Evolutionary conservation across 306 rosid species (phyloP), one percentile per base, ranked within the genome.

Genomic region (Medicago lupulina): DNA sequence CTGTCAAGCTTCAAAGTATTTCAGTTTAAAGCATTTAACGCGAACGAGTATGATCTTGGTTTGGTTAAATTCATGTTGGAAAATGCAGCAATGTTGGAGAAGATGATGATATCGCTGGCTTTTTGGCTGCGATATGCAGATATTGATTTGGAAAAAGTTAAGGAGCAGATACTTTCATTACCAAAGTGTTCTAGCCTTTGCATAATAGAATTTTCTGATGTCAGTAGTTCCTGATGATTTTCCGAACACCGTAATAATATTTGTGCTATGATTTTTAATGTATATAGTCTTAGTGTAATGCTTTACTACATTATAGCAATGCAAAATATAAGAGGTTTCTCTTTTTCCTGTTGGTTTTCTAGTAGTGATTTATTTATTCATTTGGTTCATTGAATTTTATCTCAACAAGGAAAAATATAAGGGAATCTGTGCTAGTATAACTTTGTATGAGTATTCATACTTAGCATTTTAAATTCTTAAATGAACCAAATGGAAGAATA

Each of bases 151-250:
- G 87, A 76, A 15, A 73, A 76, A 21, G 80, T 80, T 16, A 76
- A 80, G 78, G 66, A 73, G 39, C 61, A 68, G 59, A 67, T 84
- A 15, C 75, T 73, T 14, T 77, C 83, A 25, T 67, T 80, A 25
- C 80, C 87, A 1, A 80, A 73, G 77, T 9, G 82, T 67, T 84
- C 84, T 8, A 71, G 6, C n/a, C 59, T 9, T 72, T 78, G 76
- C 40, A 19, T 4, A 17, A 51, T 76, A 49, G 65, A 66, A 19
- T 15, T 76, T 76, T 67, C 84, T 28, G 54, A 79, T 46, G 61
- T 54, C 43, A 70, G 31, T 6, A 12, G 34, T 44, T 44, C 23
- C 14, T 75, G 65, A 83, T 62, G 44, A 75, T 58, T 53, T 47
- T 74, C 8, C 31, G 15, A 8, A 73, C 19, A 36, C 14, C 2